phyloP scores from a whole-genome alignment of 129 eudicot genomes.

The Lactuca saligna region DNA sequence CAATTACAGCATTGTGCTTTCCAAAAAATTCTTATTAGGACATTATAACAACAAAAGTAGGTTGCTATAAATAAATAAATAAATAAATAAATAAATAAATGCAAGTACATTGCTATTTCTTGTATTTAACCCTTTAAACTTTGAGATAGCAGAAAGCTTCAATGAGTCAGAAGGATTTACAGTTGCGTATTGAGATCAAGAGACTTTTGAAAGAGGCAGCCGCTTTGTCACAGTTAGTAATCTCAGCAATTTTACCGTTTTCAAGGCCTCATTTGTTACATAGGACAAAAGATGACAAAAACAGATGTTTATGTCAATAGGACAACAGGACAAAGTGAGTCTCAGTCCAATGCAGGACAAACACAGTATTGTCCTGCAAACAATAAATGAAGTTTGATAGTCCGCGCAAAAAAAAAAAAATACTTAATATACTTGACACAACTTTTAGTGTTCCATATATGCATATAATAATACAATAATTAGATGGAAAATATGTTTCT shows the following conservation, averaged over 20 bases:
- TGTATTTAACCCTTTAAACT: neutral
- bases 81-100: too few species aligned
- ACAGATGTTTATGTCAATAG: neutral
- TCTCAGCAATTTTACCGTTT: neutral
- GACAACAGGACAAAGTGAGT: neutral
- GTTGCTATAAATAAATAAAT: too few species aligned
- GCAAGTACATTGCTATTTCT: neutral
- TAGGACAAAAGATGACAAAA: neutral
- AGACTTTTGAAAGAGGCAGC: slow-evolving; percentile 64
- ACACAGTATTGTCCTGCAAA: too few species aligned
- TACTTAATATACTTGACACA: slow-evolving; percentile 9
- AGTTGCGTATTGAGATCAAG: slow-evolving; percentile 66
- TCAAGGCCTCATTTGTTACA: neutral
- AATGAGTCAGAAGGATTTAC: slow-evolving; percentile 34
- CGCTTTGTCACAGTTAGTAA: slow-evolving; percentile 62
- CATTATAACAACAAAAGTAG: too few species aligned
- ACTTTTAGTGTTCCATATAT: neutral
- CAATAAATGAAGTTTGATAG: neutral
- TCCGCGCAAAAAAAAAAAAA: neutral
- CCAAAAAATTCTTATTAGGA: too few species aligned
- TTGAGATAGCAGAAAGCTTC: slow-evolving; percentile 46
- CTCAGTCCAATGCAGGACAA: too few species aligned
- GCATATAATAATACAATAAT: slow-evolving; percentile 3
- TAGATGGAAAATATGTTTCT: neutral
- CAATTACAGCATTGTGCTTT: too few species aligned